These are phyloP conservation scores for Mucuna pruriens DNA, from an alignment of 306 rosid genomes.

Conservation along the genomic window DNA sequence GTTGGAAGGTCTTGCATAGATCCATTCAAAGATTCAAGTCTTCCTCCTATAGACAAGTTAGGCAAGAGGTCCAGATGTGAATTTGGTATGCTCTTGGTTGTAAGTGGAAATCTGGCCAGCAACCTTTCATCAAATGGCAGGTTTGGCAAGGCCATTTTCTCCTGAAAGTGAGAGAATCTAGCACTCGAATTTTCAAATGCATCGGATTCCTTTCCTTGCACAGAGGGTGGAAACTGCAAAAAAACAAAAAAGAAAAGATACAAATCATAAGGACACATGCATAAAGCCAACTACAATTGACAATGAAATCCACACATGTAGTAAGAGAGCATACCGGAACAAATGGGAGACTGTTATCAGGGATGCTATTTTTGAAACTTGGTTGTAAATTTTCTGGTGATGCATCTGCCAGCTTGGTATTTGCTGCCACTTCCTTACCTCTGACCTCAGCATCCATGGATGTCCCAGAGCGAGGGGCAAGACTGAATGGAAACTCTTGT, in stretches of 20 bases:
- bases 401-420: constrained; percentile 55
- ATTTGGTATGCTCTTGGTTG: constrained; percentile 59
- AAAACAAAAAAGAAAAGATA: constrained; percentile 1
- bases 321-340: constrained; percentile 58
- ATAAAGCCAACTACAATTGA: constrained; percentile 24
- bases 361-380: constrained; percentile 59
- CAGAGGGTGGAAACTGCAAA: constrained; percentile 59
- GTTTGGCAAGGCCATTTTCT: constrained; percentile 73
- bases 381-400: constrained; percentile 59
- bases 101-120: constrained; percentile 75
- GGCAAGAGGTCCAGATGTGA: constrained; percentile 80
- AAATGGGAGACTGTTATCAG: constrained; percentile 63
- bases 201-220: constrained; percentile 58
- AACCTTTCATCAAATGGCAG: constrained; percentile 86
- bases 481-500: constrained; percentile 93
- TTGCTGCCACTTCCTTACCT: constrained; percentile 57
- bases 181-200: constrained; percentile 53
- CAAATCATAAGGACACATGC: constrained; percentile 32
- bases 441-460: constrained; percentile 61
- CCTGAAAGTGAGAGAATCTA: constrained; percentile 72
- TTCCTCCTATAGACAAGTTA: constrained; percentile 75
- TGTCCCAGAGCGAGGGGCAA: constrained; percentile 70
- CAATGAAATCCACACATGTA: constrained; percentile 18
- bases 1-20: constrained; percentile 74
- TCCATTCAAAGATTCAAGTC: constrained; percentile 65